Conservation (phyloP, 2,329 filamentous ascomycete species). For the Fusarium sarcochroum region DNA sequence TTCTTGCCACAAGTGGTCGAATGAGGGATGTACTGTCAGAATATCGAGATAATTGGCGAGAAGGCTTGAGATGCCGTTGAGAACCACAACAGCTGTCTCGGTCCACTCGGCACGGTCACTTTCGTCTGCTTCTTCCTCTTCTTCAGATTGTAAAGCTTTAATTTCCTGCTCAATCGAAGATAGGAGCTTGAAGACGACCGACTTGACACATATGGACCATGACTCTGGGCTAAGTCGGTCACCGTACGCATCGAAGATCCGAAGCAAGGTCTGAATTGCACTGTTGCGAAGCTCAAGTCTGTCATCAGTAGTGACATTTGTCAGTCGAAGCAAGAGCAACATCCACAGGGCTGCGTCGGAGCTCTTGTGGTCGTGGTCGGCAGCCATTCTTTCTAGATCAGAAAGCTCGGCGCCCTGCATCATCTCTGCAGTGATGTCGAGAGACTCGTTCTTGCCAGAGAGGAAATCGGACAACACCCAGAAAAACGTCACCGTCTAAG, state of each 20-base stretch:
- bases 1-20: constrained; percentile 81
- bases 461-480: constrained; percentile 96
- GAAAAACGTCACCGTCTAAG: constrained; percentile 89
- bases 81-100: constrained; percentile 80
- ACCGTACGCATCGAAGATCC: constrained; percentile 93
- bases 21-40: constrained; percentile 75
- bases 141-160: constrained; percentile 54
- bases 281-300: constrained; percentile 85
- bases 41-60: constrained; percentile 83
- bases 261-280: constrained; percentile 89
- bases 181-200: constrained; percentile 84
- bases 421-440: constrained; percentile 70
- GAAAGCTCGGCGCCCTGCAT: constrained; percentile 63
- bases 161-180: constrained; percentile 76
- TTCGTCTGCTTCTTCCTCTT: constrained; percentile 57
- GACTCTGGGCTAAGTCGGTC: constrained; percentile 82
- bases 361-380: constrained; percentile 69
- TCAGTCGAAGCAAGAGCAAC: constrained; percentile 78
- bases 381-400: constrained; percentile 71
- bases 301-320: constrained; percentile 78
- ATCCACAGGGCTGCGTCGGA: constrained; percentile 84
- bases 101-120: constrained; percentile 73
- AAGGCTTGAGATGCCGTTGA: constrained; percentile 79
- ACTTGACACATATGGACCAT: constrained; percentile 87
- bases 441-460: constrained; percentile 69